These are phyloP conservation scores for Kodamaea leandrae DNA, from an alignment of 805 yeast genomes.

Conservation along the genomic window DNA sequence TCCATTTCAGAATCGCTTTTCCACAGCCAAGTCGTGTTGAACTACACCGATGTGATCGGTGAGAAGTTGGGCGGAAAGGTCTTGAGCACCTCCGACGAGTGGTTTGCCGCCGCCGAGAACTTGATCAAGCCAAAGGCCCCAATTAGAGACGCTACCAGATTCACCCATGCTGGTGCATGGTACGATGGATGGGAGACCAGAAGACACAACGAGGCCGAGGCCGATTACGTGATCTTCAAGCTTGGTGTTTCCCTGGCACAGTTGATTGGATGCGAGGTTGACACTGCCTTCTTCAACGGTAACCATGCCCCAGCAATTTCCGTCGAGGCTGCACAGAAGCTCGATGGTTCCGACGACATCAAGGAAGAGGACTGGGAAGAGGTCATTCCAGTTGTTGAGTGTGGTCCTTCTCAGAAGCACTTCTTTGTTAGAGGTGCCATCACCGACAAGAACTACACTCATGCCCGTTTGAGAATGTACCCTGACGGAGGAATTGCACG, in stretches of 20 bases:
- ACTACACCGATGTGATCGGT: constrained; percentile 77
- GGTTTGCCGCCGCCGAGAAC: constrained; percentile 93
- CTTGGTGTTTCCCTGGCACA: constrained; percentile 83
- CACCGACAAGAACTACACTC: constrained; percentile 68
- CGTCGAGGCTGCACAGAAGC: constrained; percentile 63
- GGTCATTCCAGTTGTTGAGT: constrained; percentile 66
- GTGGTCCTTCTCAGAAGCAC: constrained; percentile 88
- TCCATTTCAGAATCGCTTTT: constrained; percentile 33
- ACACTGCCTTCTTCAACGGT: constrained; percentile 92
- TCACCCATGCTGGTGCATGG: constrained; percentile 90
- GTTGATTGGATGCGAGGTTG: constrained; percentile 81
- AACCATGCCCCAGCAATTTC: constrained; percentile 91
- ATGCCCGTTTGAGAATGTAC: constrained; percentile 83
- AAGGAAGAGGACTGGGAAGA: constrained; percentile 60
- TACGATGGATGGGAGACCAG: constrained; percentile 99
- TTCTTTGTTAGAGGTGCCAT: constrained; percentile 63
- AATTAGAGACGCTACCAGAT: constrained; percentile 74
- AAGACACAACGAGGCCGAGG: constrained; percentile 80
- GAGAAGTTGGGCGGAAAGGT: constrained; percentile 80
- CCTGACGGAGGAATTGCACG: constrained; percentile 99
- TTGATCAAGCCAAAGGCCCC: constrained; percentile 80
- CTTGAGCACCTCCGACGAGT: constrained; percentile 74
- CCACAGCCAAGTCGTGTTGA: constrained; percentile 45
- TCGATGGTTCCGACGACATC: constrained; percentile 31
- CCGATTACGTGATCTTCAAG: constrained; percentile 83